A percentile compares a stretch with the other conserved stretches of the same genome.
Conservation (phyloP, 495 filamentous ascomycete genomes). For the Penicillium maclennaniae region DNA sequence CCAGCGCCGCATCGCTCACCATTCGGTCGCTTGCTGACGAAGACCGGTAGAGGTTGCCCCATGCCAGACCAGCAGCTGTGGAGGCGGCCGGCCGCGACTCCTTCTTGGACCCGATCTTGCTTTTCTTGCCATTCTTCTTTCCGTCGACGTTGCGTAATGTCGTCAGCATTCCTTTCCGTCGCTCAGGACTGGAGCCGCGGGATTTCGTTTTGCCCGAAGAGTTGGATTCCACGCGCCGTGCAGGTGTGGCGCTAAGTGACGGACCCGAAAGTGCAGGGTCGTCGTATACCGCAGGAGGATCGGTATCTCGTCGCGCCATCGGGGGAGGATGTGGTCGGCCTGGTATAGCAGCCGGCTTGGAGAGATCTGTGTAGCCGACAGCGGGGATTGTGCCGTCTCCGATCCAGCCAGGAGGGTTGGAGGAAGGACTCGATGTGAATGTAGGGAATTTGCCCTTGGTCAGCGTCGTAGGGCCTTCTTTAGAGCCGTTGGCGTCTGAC, state of each 20-base stretch:
- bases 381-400: slow-evolving; percentile 78
- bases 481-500: slow-evolving; percentile 30
- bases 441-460: slow-evolving; percentile 15
- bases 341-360: slow-evolving; percentile 64
- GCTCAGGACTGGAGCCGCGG: slow-evolving; percentile 77
- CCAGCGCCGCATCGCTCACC: slow-evolving; percentile 33
- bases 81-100: slow-evolving; percentile 57
- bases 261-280: slow-evolving; percentile 9
- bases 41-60: slow-evolving; percentile 55
- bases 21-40: slow-evolving; percentile 28
- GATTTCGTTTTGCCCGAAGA: slow-evolving; percentile 47
- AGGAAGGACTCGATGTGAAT: slow-evolving; percentile 9
- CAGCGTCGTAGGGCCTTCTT: slow-evolving; percentile 15
- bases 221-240: slow-evolving; percentile 36
- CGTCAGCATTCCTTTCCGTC: slow-evolving; percentile 72
- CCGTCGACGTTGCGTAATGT: slow-evolving; percentile 66
- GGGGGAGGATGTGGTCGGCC: slow-evolving; percentile 50
- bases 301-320: slow-evolving; percentile 47
- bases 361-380: slow-evolving; percentile 71
- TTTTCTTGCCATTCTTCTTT: slow-evolving; percentile 55
- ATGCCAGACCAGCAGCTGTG: slow-evolving; percentile 85
- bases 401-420: slow-evolving; percentile 55
- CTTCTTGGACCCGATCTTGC: slow-evolving; percentile 32
- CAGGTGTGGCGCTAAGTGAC: slow-evolving; percentile 23
- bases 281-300: slow-evolving; percentile 22